Conservation (phyloP, 1,284 basidiomycete genomes). For the Boletus smithii region DNA sequence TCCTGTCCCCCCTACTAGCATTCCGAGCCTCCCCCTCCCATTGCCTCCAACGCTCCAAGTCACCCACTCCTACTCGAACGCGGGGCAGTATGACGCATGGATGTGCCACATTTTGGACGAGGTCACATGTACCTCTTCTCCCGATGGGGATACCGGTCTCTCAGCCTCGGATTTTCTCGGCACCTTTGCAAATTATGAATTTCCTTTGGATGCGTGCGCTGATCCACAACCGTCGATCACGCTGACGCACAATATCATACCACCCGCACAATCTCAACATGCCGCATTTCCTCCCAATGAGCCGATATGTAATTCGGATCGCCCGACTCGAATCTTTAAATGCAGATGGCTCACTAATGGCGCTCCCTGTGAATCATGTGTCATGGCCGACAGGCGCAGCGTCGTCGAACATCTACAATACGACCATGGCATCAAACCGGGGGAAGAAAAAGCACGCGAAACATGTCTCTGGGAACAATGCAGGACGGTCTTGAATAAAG, state of each 20-base stretch:
- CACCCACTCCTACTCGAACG: neutral
- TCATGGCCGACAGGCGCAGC: slow-evolving; percentile 17
- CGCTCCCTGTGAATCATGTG: neutral
- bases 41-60: neutral
- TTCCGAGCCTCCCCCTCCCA: neutral
- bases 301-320: neutral
- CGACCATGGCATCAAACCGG: slow-evolving; percentile 9
- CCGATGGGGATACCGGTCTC: neutral
- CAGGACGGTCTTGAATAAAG: slow-evolving; percentile 18
- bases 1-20: neutral
- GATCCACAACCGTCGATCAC: neutral
- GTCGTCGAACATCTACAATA: slow-evolving; percentile 19
- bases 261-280: neutral
- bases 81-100: neutral
- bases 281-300: neutral
- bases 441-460: slow-evolving; percentile 22
- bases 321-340: neutral
- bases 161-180: neutral
- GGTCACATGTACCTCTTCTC: neutral
- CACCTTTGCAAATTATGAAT: neutral
- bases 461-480: slow-evolving; percentile 20
- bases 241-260: neutral
- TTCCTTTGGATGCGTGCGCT: neutral
- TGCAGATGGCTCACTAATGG: slow-evolving; percentile 17
- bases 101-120: neutral